phyloP scores from a whole-genome alignment of 2,329 filamentous ascomycete genomes.

The Sporothrix curviconia region DNA sequence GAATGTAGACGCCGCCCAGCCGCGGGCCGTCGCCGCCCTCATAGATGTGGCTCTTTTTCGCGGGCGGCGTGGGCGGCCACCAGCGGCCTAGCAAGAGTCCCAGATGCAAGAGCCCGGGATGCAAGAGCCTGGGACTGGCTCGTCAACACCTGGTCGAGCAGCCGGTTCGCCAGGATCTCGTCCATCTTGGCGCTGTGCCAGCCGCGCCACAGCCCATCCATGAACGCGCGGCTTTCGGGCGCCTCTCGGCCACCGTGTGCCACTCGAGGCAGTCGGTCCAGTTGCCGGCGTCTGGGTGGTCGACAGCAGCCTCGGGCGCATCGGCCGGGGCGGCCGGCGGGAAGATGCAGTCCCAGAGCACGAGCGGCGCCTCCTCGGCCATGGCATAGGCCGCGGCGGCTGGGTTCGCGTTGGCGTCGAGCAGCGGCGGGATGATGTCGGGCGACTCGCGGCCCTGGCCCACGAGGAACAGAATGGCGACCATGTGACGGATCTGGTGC shows the following conservation, averaged over 20 bases:
- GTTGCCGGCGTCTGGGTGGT: slow-evolving; percentile 26
- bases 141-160: slow-evolving; percentile 63
- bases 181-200: slow-evolving; percentile 88
- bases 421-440: slow-evolving; percentile 62
- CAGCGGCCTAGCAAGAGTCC: too few relatives aligned
- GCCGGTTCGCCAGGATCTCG: slow-evolving; percentile 69
- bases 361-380: slow-evolving; percentile 81
- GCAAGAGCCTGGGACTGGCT: slow-evolving; percentile 53
- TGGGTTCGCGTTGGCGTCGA: slow-evolving; percentile 66
- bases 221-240: slow-evolving; percentile 49
- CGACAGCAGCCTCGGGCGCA: neutral
- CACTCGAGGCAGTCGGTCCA: slow-evolving; percentile 62
- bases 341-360: slow-evolving; percentile 95
- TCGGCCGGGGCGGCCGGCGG: slow-evolving; percentile 34
- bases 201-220: slow-evolving; percentile 72
- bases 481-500: slow-evolving; percentile 96
- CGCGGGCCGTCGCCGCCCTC: slow-evolving; percentile 49
- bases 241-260: slow-evolving; percentile 69
- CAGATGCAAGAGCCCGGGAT: too few relatives aligned
- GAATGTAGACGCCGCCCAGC: slow-evolving; percentile 47
- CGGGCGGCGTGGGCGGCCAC: slow-evolving; percentile 31
- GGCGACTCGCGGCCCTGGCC: slow-evolving; percentile 81
- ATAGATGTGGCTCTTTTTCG: slow-evolving; percentile 37
- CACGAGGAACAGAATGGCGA: slow-evolving; percentile 84
- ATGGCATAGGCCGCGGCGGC: slow-evolving; percentile 82